Base-by-base conservation (phyloP, 768 basidiomycete genomes). In the Dioszegia hungarica region DNA sequence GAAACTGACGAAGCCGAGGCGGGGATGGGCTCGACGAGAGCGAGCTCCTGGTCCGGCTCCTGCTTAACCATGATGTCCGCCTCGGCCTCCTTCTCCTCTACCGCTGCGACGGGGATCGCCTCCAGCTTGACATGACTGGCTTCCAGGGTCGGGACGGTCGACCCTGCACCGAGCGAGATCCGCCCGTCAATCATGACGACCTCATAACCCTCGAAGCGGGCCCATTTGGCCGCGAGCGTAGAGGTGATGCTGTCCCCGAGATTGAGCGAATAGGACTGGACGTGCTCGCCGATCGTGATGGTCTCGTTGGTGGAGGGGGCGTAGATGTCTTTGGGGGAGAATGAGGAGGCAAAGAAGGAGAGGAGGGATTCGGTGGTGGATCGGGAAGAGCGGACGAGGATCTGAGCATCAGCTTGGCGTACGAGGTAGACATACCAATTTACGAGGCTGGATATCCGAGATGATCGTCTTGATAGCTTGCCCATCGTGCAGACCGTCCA, bases 161-260 rank as follows among this genome's bases (percentile, higher is more conserved):
- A 90, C 60, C 86, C 90, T 17, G 90, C 85, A 55, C 89, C 86
- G 28, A 86, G 83, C 3, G 86, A 81, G 29, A 98, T 85, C n/a
- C 88, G 84, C 20, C 95, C 95, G 20, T 85, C 84, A 40, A 99
- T 85, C 74, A 86, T 93, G 17, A 89, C 91, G 41, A 99, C 88
- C 76, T 98, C 92, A 67, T 92, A 98, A 74, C 97, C 94, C 69
- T 98, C 95, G 72, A 95, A 97, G 92, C 86, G 82, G 11, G 94
- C 93, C 84, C 74, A 75, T 47, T 72, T 70, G 24, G 92, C 86
- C 70, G 84, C 85, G 62, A 95, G 76, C 1, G 85, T 83, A 5
- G 81, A 82, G 59, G 97, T 79, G 37, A 97, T 79, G 60, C 86
- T 86, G 60, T 99, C 94, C 60, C 91, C 90, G 45, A 99, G 84